Evolutionary conservation across 176 grass and related monocot species (phyloP).

Genomic region (Oryza australiensis): DNA sequence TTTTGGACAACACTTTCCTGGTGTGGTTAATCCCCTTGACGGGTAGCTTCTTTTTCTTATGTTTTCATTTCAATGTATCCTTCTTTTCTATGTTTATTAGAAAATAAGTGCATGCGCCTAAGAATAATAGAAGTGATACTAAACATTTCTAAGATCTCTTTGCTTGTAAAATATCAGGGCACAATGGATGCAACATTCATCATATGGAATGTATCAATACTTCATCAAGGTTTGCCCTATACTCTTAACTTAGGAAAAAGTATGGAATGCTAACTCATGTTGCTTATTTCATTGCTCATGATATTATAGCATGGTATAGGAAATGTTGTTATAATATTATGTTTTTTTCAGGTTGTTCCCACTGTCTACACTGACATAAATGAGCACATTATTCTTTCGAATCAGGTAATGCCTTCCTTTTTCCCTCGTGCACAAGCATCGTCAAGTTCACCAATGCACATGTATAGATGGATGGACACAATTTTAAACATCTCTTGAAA

Average conservation of each 20-base stretch:
- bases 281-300: constrained; percentile 28
- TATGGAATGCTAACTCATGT: not conserved
- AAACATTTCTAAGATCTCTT: constrained; percentile 20
- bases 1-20: constrained; percentile 95
- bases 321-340: constrained; percentile 8
- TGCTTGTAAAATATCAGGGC: constrained; percentile 54
- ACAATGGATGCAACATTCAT: constrained; percentile 72
- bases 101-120: not conserved
- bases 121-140: not conserved
- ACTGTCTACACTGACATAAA: constrained; percentile 87
- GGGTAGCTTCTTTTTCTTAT: constrained; percentile 61
- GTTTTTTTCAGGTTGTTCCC: constrained; percentile 76
- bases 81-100: not conserved
- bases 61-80: constrained; percentile 22
- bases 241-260: constrained; percentile 18
- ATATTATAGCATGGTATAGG: not conserved
- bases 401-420: constrained; percentile 64
- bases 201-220: constrained; percentile 98
- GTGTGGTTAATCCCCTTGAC: constrained; percentile 88
- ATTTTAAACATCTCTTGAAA: constrained; percentile 29
- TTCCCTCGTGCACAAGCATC: constrained; percentile 22
- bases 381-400: constrained; percentile 83
- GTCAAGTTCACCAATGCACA: not conserved
- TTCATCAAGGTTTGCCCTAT: constrained; percentile 83
- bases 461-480: not conserved